Base-by-base conservation (phyloP, 202 grass and related monocot genomes). In the Dendrocalamus latiflorus region DNA sequence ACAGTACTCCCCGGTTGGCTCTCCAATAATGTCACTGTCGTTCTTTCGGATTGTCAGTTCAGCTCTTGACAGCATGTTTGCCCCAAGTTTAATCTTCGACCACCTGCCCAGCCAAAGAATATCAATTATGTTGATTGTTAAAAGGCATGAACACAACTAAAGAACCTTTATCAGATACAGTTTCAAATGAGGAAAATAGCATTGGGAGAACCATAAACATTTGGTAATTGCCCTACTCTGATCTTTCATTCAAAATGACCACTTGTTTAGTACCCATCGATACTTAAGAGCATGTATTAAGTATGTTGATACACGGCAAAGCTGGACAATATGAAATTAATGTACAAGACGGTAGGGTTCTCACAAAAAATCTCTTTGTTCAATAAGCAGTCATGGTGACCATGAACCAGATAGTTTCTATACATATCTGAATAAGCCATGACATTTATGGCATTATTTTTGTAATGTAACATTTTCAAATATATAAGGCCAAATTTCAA, bases 61-160 rank as follows among this genome's bases (percentile, higher is more conserved):
- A 64, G 93, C 92, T 81, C 90, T 95, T 74, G 95, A 86, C 34
- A 90, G 87, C 91, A 98, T 98, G 61, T 98, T 93, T 42, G 84
- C 57, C 43, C 95, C 93, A 75, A 98, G 77, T 89, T 90, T 95
- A 65, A 98, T 90, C 59, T 75, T 90, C 3, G 77, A 87, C 92
- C 92, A 95, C 74, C 95, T 98, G 86, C 72, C 65, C 64, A 79
- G 39, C 50, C 81, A 55, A 81, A 81, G 14, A 74, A 70, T 85
- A 60, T 76, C 45, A 61, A 51, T 80, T 61, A 75, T 51, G 34
- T 74, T 72, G n/a, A 36, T 17, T 62, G 22, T 26, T 79, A n/a
- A 6, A 81, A 78, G 42, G n/a, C 50, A 24, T 65, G 58, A 77
- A 33, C 22, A 60, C 18, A 30, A 37, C 64, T 69, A 67, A 60